phyloP scores from a whole-genome alignment of 768 basidiomycete genomes.

The Stropharia rugosoannulata region DNA sequence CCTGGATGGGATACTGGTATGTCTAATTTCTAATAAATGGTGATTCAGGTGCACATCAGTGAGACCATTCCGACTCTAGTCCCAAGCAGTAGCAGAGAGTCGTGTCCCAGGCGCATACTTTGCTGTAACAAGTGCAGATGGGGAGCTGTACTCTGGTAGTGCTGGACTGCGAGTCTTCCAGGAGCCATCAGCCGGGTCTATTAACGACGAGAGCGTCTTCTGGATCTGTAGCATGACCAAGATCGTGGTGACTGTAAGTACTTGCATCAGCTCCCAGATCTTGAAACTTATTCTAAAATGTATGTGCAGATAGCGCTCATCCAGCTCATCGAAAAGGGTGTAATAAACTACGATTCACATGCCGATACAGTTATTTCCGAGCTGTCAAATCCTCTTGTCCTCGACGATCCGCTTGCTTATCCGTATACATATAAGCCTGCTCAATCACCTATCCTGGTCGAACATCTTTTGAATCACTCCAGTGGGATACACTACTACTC shows the following conservation, averaged over 20 bases:
- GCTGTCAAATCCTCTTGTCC: constrained; percentile 25
- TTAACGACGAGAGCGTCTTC: constrained; percentile 25
- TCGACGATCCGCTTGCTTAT: constrained; percentile 12
- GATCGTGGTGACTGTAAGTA: constrained; percentile 23
- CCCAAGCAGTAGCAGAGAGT: constrained; percentile 14
- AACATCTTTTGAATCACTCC: constrained; percentile 31
- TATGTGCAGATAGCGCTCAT: constrained; percentile 25
- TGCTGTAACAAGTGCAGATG: constrained; percentile 21
- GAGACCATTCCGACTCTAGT: constrained; percentile 7
- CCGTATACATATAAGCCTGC: constrained; percentile 20
- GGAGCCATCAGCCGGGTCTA: constrained; percentile 22
- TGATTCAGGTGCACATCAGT: background rate
- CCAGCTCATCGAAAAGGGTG: constrained; percentile 33
- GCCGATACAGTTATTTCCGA: constrained; percentile 27
- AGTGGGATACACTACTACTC: constrained; percentile 27
- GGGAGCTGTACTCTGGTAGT: constrained; percentile 21
- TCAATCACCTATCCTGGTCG: constrained; percentile 18
- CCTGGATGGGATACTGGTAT: constrained; percentile 15
- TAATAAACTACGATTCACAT: constrained; percentile 27
- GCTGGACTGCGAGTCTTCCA: constrained; percentile 23
- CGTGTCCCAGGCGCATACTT: constrained; percentile 26
- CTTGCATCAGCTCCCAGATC: no score
- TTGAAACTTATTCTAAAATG: background rate
- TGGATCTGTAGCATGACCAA: constrained; percentile 37
- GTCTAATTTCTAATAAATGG: background rate